Conservation (phyloP, 768 basidiomycete species). For the Lactarius deliciosus region DNA sequence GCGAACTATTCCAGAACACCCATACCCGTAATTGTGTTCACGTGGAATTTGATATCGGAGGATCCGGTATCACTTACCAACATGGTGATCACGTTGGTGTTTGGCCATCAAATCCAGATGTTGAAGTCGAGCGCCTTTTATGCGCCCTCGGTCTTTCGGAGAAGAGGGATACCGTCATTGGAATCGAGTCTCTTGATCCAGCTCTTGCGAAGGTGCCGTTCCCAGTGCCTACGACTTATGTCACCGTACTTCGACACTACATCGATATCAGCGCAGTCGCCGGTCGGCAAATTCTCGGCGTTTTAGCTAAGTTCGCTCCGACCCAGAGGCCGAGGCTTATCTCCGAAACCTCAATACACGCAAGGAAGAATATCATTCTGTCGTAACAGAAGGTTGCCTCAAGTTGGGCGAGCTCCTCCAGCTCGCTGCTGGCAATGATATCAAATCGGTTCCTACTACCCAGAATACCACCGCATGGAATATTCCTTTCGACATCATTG, state of each 20-base stretch:
- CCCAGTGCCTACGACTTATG: conserved; percentile 95
- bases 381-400: conserved; percentile 79
- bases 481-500: conserved; percentile 96
- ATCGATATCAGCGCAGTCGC: conserved; percentile 95
- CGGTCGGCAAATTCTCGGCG: conserved; percentile 89
- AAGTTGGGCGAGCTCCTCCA: conserved; percentile 94
- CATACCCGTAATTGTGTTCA: conserved; percentile 90
- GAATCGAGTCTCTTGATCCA: conserved; percentile 96
- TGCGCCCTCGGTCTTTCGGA: conserved; percentile 79
- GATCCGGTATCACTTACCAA: conserved; percentile 97
- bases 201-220: conserved; percentile 98
- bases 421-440: conserved; percentile 80
- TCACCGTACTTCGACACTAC: conserved; percentile 91
- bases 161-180: conserved; percentile 80
- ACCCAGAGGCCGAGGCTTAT: conserved; percentile 69
- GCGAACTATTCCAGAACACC: conserved; percentile 78
- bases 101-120: conserved; percentile 93
- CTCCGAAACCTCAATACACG: conserved; percentile 77
- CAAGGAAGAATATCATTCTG: conserved; percentile 82
- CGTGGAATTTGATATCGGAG: conserved; percentile 90
- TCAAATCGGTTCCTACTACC: conserved; percentile 53
- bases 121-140: conserved; percentile 88
- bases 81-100: conserved; percentile 98
- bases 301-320: conserved; percentile 86
- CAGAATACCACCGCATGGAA: conserved; percentile 82